A percentile compares a stretch with the other conserved stretches of the same genome.
These are phyloP conservation scores for Phalaenopsis hybrid DNA, from an alignment of 116 monocot genomes.

Conservation along the genomic window DNA sequence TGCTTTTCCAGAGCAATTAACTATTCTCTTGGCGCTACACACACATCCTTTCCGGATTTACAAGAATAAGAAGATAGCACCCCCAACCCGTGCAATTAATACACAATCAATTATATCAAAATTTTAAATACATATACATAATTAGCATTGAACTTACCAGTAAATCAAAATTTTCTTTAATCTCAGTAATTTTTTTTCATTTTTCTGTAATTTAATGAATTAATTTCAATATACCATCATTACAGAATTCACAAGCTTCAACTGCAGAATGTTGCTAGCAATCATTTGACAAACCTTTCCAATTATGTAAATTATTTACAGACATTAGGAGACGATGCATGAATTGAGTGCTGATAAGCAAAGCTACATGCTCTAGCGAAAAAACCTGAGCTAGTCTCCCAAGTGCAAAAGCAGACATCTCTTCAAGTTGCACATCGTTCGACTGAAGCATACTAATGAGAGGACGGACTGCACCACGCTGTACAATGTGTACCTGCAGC, in stretches of 20 bases:
- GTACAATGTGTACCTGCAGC: constrained; percentile 86
- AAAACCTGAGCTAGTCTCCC: constrained; percentile 96
- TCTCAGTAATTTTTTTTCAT: background rate
- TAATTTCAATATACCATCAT: background rate
- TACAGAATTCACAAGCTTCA: background rate
- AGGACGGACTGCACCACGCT: constrained; percentile 86
- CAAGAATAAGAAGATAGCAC: too few relatives aligned
- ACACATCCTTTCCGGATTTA: too few relatives aligned
- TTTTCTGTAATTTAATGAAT: background rate
- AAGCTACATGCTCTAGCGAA: background rate
- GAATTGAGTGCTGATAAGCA: background rate
- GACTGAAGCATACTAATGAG: constrained; percentile 95
- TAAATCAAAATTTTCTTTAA: background rate
- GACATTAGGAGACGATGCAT: background rate
- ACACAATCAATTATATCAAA: too few relatives aligned
- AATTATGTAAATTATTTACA: background rate
- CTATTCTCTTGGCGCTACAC: too few relatives aligned
- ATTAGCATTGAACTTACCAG: background rate
- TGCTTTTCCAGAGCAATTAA: too few relatives aligned
- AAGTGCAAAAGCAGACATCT: constrained; percentile 99
- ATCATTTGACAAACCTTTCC: constrained; percentile 2
- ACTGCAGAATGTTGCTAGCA: background rate
- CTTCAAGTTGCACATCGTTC: constrained; percentile 78
- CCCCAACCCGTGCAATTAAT: too few relatives aligned
- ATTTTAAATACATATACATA: background rate